A percentile compares a stretch with the other conserved stretches of the same genome.
phyloP scores from a whole-genome alignment of 768 basidiomycete genomes.

The Lactarius tabidus region DNA sequence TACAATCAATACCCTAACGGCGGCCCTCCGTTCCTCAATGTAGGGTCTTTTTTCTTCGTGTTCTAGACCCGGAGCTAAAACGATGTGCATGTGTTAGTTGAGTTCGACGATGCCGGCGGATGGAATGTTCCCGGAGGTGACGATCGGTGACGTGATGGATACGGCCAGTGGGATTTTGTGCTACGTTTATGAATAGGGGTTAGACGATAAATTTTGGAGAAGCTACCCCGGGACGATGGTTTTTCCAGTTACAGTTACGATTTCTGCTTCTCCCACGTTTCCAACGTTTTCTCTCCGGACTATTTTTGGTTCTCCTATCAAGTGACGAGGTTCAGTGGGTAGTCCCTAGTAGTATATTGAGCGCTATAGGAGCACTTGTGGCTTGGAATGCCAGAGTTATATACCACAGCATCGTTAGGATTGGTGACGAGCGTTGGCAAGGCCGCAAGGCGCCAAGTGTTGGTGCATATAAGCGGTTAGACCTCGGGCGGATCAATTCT shows the following conservation, averaged over 20 bases:
- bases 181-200: slow-evolving; percentile 34
- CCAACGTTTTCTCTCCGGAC: not conserved
- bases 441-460: too few relatives aligned
- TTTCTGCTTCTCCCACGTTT: not conserved
- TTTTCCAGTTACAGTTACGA: not conserved
- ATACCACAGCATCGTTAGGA: too few relatives aligned
- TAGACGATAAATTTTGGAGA: not conserved
- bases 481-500: too few relatives aligned
- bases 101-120: slow-evolving; percentile 31
- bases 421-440: too few relatives aligned
- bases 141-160: slow-evolving; percentile 31
- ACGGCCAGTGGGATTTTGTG: slow-evolving; percentile 35
- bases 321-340: not conserved
- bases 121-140: slow-evolving; percentile 29
- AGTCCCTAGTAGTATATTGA: too few relatives aligned
- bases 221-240: not conserved
- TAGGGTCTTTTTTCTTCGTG: slow-evolving; percentile 12
- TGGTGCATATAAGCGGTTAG: too few relatives aligned
- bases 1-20: slow-evolving; percentile 31
- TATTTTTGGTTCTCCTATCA: not conserved
- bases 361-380: too few relatives aligned
- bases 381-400: too few relatives aligned
- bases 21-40: slow-evolving; percentile 28
- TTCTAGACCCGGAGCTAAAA: not conserved
- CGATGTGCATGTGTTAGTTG: slow-evolving; percentile 21